These are phyloP conservation scores for Acanthamoeba quina DNA, from an alignment of 208 protist genomes.

Conservation along the genomic window DNA sequence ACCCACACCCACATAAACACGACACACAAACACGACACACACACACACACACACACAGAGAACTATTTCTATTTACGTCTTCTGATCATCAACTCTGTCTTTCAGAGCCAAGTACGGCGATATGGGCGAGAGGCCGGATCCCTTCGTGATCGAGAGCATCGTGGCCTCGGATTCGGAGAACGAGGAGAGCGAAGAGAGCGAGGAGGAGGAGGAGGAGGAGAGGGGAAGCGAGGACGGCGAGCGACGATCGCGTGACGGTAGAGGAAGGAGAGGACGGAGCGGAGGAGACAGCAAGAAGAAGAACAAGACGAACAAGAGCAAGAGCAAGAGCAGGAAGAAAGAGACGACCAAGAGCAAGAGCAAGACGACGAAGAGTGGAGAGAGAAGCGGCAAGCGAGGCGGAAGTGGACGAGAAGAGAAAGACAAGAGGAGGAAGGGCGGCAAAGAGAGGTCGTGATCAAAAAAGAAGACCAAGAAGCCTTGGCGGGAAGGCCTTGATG, in stretches of 20 bases:
- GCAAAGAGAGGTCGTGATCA: background rate
- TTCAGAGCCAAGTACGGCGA: background rate
- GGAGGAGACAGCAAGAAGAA: background rate
- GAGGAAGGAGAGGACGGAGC: background rate
- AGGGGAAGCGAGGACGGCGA: background rate
- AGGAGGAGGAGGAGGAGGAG: background rate
- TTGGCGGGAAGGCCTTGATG: no score
- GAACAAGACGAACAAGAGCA: background rate
- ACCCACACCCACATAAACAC: no score
- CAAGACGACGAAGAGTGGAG: no score
- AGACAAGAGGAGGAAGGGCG: background rate
- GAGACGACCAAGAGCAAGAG: background rate
- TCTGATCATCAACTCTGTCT: background rate
- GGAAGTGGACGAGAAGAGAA: no score
- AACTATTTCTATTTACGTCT: no score
- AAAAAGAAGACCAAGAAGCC: no score
- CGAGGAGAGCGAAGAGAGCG: conserved; percentile 2
- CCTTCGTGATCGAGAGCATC: conserved; percentile 11
- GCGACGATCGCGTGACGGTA: no score
- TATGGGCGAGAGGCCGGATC: conserved; percentile 12
- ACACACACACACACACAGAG: background rate
- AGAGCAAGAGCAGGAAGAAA: background rate
- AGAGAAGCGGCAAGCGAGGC: no score
- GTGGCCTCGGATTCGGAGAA: conserved; percentile 2
- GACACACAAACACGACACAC: no score